phyloP scores from a whole-genome alignment of 139 green algal species.

The Volvox reticuliferus region DNA sequence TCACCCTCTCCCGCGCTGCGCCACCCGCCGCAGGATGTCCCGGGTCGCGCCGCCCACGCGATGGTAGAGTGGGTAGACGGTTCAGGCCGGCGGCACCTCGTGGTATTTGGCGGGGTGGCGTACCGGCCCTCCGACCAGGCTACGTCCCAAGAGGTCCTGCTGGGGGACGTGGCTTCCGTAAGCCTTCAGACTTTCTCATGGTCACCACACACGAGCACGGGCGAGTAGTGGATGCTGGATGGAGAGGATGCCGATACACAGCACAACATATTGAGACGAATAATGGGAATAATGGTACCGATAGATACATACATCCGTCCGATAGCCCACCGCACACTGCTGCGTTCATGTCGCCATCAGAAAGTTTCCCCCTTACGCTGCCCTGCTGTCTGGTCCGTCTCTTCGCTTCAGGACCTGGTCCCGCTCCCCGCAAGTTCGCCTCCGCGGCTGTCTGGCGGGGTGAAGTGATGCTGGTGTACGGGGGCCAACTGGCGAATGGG shows the following conservation, averaged over 20 bases:
- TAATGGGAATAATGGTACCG: too few relatives aligned
- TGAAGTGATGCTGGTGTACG: slow-evolving; percentile 33
- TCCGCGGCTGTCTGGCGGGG: background rate
- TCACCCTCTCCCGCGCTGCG: background rate
- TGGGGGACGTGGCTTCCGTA: slow-evolving; percentile 9
- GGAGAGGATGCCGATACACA: too few relatives aligned
- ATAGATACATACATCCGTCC: too few relatives aligned
- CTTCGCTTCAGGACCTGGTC: background rate
- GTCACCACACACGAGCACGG: slow-evolving; percentile 12
- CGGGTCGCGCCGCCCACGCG: background rate
- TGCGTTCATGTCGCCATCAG: too few relatives aligned
- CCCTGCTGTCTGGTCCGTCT: too few relatives aligned
- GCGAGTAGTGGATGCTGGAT: background rate
- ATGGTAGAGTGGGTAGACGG: slow-evolving; percentile 25
- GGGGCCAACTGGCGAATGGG: background rate
- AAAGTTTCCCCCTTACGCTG: too few relatives aligned
- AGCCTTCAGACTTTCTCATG: background rate
- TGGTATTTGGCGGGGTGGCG: slow-evolving; percentile 4
- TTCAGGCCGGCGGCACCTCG: background rate
- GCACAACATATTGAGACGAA: too few relatives aligned
- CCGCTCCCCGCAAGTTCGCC: background rate
- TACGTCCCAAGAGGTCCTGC: background rate
- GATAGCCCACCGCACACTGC: too few relatives aligned
- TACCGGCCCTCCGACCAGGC: background rate
- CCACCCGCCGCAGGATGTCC: background rate